phyloP scores from a whole-genome alignment of 169 alveolate species.

The Cryptosporidium tyzzeri region DNA sequence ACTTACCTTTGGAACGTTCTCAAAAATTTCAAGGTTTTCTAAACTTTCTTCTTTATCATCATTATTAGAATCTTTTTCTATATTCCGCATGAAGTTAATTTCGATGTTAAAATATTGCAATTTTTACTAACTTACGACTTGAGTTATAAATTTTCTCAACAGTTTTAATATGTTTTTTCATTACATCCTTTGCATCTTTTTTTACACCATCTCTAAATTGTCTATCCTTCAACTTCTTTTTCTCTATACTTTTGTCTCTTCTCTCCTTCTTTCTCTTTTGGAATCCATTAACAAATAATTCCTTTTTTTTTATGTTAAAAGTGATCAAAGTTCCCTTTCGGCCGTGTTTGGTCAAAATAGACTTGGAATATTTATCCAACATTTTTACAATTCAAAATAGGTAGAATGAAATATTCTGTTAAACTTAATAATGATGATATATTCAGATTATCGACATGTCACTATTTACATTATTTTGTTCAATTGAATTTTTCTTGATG shows the following conservation, averaged over 20 bases:
- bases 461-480: background rate
- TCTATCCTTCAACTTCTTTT: slow-evolving; percentile 40
- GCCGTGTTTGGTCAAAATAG: slow-evolving; percentile 32
- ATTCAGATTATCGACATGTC: background rate
- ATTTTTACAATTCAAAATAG: background rate
- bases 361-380: background rate
- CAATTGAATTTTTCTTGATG: background rate
- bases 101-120: background rate
- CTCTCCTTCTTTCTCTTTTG: slow-evolving; percentile 34
- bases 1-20: slow-evolving; percentile 33
- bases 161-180: slow-evolving; percentile 33
- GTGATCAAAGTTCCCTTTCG: slow-evolving; percentile 31
- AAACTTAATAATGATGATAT: background rate
- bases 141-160: background rate
- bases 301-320: slow-evolving; percentile 28
- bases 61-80: background rate
- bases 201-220: slow-evolving; percentile 39
- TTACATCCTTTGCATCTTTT: slow-evolving; percentile 54
- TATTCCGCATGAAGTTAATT: background rate
- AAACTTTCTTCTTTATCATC: background rate
- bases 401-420: too few relatives aligned
- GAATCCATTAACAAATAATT: slow-evolving; percentile 43
- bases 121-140: slow-evolving; percentile 26
- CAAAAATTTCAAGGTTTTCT: background rate
- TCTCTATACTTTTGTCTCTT: slow-evolving; percentile 19